phyloP scores from a whole-genome alignment of 1,284 basidiomycete genomes.

The Microbotryomycetes sp. region DNA sequence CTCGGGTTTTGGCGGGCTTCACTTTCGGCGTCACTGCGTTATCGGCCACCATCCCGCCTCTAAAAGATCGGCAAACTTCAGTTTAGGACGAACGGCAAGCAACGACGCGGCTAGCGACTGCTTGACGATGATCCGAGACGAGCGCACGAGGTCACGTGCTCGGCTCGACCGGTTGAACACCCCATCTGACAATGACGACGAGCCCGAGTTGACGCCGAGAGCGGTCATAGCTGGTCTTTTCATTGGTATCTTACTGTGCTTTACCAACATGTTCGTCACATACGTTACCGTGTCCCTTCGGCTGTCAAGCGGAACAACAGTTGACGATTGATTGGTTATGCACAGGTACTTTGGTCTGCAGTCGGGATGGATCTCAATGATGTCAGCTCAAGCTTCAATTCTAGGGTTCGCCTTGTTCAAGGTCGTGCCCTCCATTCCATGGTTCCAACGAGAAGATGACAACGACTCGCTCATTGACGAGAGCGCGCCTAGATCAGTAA shows the following conservation, averaged over 20 bases:
- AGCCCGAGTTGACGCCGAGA: slow-evolving; percentile 23
- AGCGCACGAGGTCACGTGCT: background rate
- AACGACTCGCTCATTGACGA: background rate
- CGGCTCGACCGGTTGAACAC: background rate
- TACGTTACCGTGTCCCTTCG: background rate
- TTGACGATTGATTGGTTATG: background rate
- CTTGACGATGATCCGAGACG: too few species aligned
- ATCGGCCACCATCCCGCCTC: too few species aligned
- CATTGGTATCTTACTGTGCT: slow-evolving; percentile 66
- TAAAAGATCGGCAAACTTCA: too few species aligned
- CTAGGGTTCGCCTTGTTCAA: slow-evolving; percentile 81
- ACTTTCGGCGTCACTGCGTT: too few species aligned
- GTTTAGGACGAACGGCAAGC: too few species aligned
- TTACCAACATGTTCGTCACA: slow-evolving; percentile 51
- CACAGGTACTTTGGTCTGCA: slow-evolving; percentile 64
- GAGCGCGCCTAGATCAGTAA: background rate
- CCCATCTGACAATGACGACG: background rate
- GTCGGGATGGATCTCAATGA: slow-evolving; percentile 76
- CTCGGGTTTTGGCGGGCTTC: too few species aligned
- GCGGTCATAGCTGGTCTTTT: slow-evolving; percentile 56
- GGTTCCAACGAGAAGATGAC: too few species aligned
- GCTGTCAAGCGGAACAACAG: too few species aligned
- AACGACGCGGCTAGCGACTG: too few species aligned
- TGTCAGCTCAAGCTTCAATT: slow-evolving; percentile 85
- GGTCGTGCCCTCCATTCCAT: slow-evolving; percentile 54